Conservation (phyloP, 805 yeast genomes). For the Limtongia smithiae region DNA sequence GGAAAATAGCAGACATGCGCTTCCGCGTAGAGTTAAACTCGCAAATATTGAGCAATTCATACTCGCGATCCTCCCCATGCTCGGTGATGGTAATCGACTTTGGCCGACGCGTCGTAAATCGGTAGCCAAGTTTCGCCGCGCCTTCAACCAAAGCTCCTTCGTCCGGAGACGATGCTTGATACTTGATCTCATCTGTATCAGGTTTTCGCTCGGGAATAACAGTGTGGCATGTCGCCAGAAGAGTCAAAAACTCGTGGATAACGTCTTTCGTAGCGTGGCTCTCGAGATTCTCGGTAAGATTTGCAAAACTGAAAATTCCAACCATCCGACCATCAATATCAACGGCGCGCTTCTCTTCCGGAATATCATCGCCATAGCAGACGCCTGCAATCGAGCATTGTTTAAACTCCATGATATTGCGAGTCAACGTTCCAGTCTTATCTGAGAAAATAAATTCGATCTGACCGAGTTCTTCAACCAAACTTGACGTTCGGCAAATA, state of each 20-base stretch:
- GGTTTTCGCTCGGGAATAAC: conserved; percentile 84
- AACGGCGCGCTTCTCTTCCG: conserved; percentile 80
- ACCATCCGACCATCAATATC: conserved; percentile 74
- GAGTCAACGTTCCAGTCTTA: conserved; percentile 93
- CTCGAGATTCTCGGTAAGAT: conserved; percentile 40
- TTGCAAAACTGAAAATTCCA: conserved; percentile 71
- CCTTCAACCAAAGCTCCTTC: conserved; percentile 99
- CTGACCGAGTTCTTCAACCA: conserved; percentile 96
- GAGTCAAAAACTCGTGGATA: conserved; percentile 73
- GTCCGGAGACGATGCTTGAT: conserved; percentile 99
- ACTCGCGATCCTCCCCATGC: conserved; percentile 52
- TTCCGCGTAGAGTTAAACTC: conserved; percentile 97
- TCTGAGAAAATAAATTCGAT: conserved; percentile 95
- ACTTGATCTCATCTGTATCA: conserved; percentile 53
- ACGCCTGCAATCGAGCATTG: conserved; percentile 90
- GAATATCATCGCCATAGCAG: conserved; percentile 81
- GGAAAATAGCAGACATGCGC: conserved; percentile 92
- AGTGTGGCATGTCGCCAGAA: conserved; percentile 91
- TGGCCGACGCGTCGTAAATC: conserved; percentile 81
- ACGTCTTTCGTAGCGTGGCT: conserved; percentile 31
- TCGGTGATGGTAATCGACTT: conserved; percentile 66
- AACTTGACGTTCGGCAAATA: conserved; percentile 87
- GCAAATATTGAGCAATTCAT: conserved; percentile 82
- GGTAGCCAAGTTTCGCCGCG: conserved; percentile 83
- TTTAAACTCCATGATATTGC: conserved; percentile 95